Evolutionary conservation across 2,329 filamentous ascomycete genomes (phyloP).

Genomic region (Beauveria caledonica): DNA sequence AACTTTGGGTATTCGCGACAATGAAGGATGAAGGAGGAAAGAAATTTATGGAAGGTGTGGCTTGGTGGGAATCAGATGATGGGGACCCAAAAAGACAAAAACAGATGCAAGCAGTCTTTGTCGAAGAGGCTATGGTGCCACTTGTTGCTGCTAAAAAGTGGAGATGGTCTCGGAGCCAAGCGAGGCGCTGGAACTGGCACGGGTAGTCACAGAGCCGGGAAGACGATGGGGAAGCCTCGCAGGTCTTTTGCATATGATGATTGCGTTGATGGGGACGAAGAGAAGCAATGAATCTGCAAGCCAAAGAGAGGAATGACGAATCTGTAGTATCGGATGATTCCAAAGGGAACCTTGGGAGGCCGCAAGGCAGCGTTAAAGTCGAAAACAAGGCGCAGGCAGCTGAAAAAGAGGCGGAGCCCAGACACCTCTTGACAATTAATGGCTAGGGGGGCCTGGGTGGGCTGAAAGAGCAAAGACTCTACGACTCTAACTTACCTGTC

Average conservation of each 20-base stretch:
- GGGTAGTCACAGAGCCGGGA: too few relatives aligned
- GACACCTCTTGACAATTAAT: neutral
- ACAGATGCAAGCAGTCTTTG: neutral
- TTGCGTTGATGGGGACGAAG: too few relatives aligned
- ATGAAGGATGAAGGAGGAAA: neutral
- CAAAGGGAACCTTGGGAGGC: too few relatives aligned
- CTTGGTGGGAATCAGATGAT: neutral
- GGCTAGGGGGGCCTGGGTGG: neutral
- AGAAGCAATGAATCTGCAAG: too few relatives aligned
- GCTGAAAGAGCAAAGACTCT: too few relatives aligned
- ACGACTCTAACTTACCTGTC: too few relatives aligned
- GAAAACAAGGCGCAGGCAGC: neutral
- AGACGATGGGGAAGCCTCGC: too few relatives aligned
- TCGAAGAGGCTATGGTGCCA: neutral
- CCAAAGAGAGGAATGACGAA: too few relatives aligned
- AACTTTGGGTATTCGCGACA: neutral
- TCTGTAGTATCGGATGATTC: too few relatives aligned
- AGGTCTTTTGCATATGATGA: too few relatives aligned
- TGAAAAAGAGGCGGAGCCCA: neutral
- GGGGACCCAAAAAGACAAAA: neutral
- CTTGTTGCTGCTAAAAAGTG: neutral
- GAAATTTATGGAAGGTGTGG: neutral
- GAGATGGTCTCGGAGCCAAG: neutral
- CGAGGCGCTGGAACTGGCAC: too few relatives aligned
- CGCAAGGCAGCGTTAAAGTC: too few relatives aligned